phyloP scores from a whole-genome alignment of 2,329 filamentous ascomycete species.

The Pezicula radicicola region DNA sequence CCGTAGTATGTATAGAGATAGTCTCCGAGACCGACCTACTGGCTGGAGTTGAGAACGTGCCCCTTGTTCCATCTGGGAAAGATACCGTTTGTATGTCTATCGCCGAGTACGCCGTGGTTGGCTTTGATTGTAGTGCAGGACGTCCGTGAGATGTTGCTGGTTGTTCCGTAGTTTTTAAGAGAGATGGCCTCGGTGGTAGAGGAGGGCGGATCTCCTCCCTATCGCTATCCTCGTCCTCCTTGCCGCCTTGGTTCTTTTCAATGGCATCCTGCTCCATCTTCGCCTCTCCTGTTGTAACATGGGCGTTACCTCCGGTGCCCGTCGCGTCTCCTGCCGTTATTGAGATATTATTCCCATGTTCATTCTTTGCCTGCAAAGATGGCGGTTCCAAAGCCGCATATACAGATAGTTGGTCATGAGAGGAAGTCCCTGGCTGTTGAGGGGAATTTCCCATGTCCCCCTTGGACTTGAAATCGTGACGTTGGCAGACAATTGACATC shows the following conservation, averaged over 20 bases:
- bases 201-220: constrained; percentile 33
- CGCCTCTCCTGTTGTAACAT: constrained; percentile 4
- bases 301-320: neutral
- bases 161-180: constrained; percentile 17
- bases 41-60: constrained; percentile 52
- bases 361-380: constrained; percentile 12
- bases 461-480: neutral
- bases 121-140: constrained; percentile 51
- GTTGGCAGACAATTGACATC: neutral
- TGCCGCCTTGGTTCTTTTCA: neutral
- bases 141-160: constrained; percentile 19
- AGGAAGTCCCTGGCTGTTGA: constrained; percentile 5
- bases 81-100: constrained; percentile 77
- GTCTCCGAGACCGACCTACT: constrained; percentile 26
- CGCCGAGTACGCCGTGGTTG: constrained; percentile 82
- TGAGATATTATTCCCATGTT: constrained; percentile 17
- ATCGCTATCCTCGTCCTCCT: neutral
- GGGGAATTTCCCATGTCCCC: constrained; percentile 17
- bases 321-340: constrained; percentile 19
- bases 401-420: constrained; percentile 12
- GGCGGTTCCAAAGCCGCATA: constrained; percentile 11
- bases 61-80: constrained; percentile 66
- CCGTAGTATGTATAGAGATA: constrained; percentile 15
- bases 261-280: neutral
- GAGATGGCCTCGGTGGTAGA: constrained; percentile 41